These are phyloP conservation scores for Myxozyma kluyveri DNA, from an alignment of 805 yeast genomes.

Conservation along the genomic window DNA sequence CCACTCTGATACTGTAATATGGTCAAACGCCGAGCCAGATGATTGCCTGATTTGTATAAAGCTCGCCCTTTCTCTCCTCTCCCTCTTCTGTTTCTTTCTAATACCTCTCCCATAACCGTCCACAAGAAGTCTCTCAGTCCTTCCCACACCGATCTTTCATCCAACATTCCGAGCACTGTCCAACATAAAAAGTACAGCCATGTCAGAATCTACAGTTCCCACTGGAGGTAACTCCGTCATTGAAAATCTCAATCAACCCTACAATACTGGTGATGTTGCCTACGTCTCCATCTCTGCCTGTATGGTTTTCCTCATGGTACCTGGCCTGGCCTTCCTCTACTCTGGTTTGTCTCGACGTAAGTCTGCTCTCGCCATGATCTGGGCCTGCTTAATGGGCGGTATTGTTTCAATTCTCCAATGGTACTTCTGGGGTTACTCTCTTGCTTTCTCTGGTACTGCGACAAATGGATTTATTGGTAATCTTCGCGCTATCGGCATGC, in stretches of 20 bases:
- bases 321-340: conserved; percentile 89
- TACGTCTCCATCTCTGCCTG: conserved; percentile 41
- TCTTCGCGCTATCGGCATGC: conserved; percentile 75
- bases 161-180: neutral
- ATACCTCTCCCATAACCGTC: neutral
- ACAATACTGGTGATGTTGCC: conserved; percentile 42
- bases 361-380: conserved; percentile 85
- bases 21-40: too few species aligned
- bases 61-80: conserved; percentile 3
- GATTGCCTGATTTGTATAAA: too few species aligned
- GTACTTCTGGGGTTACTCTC: conserved; percentile 98
- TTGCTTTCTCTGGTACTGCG: conserved; percentile 80
- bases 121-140: neutral
- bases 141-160: neutral
- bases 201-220: conserved; percentile 43
- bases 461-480: conserved; percentile 86
- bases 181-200: neutral
- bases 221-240: conserved; percentile 81
- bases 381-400: conserved; percentile 91
- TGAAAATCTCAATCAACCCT: conserved; percentile 62
- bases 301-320: conserved; percentile 85
- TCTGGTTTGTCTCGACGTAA: conserved; percentile 95
- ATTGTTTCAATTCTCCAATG: conserved; percentile 84
- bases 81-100: neutral
- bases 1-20: too few species aligned